Percentiles rank a stretch among this genome's conserved stretches.
Conservation (phyloP, 495 filamentous ascomycete genomes). For the Neurospora sp. region DNA sequence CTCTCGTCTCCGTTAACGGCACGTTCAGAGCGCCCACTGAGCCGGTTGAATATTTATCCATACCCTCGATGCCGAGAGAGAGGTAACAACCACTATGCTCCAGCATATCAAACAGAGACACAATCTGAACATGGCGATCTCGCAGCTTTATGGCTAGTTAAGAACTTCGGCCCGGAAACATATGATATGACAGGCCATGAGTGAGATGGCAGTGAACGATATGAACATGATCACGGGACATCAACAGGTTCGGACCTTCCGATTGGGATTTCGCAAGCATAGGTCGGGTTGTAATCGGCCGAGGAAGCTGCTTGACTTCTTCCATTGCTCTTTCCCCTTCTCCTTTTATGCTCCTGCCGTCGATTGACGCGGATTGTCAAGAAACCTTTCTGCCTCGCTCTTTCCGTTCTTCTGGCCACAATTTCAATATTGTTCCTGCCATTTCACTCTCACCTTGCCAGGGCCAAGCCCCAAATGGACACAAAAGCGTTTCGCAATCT, state of each 20-base stretch:
- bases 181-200: not conserved
- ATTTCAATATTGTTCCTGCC: not conserved
- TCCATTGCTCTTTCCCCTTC: not conserved
- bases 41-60: not conserved
- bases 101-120: not conserved
- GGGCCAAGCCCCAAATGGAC: not conserved
- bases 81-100: not conserved
- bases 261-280: not conserved
- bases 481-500: not conserved
- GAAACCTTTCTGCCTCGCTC: not conserved
- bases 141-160: not conserved
- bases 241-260: not conserved
- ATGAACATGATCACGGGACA: not conserved
- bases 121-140: not conserved
- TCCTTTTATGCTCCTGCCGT: not conserved
- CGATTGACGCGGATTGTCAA: not conserved
- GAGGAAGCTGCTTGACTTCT: not conserved
- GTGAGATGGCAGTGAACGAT: not conserved
- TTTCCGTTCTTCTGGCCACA: not conserved
- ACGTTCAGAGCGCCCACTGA: not conserved
- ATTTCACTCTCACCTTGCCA: not conserved
- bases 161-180: not conserved
- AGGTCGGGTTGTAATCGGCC: not conserved
- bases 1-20: not conserved
- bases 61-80: not conserved